These are phyloP conservation scores for Collybia sordida DNA, from an alignment of 768 basidiomycete species.

Conservation along the genomic window DNA sequence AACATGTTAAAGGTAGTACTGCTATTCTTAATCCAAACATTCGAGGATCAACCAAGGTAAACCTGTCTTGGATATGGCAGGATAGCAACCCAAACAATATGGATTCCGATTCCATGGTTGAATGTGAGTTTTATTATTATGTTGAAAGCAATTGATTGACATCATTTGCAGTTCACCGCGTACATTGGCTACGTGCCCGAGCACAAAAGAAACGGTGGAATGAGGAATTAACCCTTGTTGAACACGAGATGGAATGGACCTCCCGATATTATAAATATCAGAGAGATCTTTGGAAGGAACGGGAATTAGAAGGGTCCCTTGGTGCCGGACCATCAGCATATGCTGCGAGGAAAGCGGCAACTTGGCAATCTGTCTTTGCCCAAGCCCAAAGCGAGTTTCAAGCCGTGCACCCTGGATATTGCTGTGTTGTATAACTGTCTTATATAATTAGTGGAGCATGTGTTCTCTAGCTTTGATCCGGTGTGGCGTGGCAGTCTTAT, in stretches of 20 bases:
- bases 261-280: background rate
- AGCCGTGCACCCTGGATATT: too few species aligned
- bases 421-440: too few species aligned
- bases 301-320: too few species aligned
- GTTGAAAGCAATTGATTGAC: background rate
- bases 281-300: too few species aligned
- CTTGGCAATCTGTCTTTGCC: too few species aligned
- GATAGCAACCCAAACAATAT: background rate
- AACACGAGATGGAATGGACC: constrained; percentile 2
- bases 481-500: too few species aligned
- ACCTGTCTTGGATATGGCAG: too few species aligned
- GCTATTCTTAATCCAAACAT: background rate
- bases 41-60: background rate
- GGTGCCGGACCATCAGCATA: too few species aligned
- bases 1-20: background rate
- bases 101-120: background rate
- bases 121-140: background rate
- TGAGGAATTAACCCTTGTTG: background rate
- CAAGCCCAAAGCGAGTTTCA: too few species aligned
- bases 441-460: too few species aligned
- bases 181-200: background rate
- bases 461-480: too few species aligned
- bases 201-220: background rate
- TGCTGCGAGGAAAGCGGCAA: too few species aligned
- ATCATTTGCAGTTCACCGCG: background rate